phyloP scores from a whole-genome alignment of 2,329 filamentous ascomycete species.

The Sporothrix pseudoabietina region DNA sequence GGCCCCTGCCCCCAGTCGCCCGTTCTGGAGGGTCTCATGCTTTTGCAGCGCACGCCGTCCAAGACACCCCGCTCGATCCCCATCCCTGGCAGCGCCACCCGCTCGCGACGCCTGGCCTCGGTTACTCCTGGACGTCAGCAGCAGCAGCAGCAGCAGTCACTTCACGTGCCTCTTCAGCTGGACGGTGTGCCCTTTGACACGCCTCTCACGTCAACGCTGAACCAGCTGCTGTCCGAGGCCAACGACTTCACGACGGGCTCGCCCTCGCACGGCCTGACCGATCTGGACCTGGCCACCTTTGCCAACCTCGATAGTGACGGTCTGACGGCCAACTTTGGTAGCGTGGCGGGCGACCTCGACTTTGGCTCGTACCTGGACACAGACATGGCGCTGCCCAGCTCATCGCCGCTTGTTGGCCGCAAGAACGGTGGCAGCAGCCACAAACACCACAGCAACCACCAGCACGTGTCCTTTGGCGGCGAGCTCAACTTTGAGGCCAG shows the following conservation, averaged over 20 bases:
- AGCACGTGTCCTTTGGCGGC: constrained; percentile 36
- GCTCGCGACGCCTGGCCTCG: constrained; percentile 44
- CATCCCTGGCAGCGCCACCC: constrained; percentile 40
- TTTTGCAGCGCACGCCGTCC: constrained; percentile 53
- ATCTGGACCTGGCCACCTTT: constrained; percentile 49
- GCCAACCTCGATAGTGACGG: constrained; percentile 46
- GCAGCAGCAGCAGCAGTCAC: constrained; percentile 35
- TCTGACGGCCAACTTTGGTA: constrained; percentile 37
- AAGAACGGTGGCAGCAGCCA: constrained; percentile 27
- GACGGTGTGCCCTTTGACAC: constrained; percentile 50
- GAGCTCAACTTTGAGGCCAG: constrained; percentile 34
- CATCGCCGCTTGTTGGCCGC: constrained; percentile 46
- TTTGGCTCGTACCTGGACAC: constrained; percentile 54
- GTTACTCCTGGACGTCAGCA: constrained; percentile 27
- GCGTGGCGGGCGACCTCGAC: constrained; percentile 44
- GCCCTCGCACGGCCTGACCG: constrained; percentile 44
- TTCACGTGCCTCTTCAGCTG: constrained; percentile 42
- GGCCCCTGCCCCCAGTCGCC: constrained; percentile 47
- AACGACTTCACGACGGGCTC: constrained; percentile 49
- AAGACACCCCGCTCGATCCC: constrained; percentile 45
- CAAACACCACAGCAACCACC: constrained; percentile 24
- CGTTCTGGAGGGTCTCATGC: constrained; percentile 41
- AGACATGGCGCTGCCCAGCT: constrained; percentile 53
- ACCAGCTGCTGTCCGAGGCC: constrained; percentile 63
- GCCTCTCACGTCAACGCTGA: constrained; percentile 64